phyloP scores from a whole-genome alignment of 2,329 filamentous ascomycete species.

The Penicillium sumatraense region DNA sequence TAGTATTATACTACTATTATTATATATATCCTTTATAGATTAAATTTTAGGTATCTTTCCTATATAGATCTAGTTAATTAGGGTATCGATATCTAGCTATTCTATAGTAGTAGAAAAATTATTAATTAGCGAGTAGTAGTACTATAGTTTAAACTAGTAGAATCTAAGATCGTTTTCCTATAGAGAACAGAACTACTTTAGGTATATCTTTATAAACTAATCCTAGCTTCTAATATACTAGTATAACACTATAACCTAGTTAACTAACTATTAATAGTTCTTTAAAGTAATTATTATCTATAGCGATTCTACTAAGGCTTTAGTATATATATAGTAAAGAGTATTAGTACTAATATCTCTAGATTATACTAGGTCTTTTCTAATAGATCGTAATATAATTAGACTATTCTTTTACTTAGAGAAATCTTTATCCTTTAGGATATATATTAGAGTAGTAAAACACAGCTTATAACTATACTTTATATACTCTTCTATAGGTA shows the following conservation, averaged over 20 bases:
- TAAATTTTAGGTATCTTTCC: not conserved
- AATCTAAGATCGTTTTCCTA: not conserved
- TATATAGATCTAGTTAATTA: not conserved
- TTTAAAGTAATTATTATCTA: not conserved
- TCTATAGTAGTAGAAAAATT: not conserved
- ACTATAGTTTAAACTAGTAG: not conserved
- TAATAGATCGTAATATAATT: not conserved
- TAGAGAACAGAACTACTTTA: not conserved
- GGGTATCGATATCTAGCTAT: not conserved
- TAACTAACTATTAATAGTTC: not conserved
- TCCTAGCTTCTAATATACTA: not conserved
- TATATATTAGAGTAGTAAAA: not conserved
- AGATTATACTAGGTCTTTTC: not conserved
- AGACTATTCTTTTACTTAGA: not conserved
- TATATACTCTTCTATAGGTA: not conserved
- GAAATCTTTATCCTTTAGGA: not conserved
- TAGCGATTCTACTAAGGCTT: not conserved
- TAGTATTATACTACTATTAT: not conserved
- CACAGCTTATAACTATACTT: not conserved
- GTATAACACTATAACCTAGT: not conserved
- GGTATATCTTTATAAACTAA: not conserved
- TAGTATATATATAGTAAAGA: not conserved
- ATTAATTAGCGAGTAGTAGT: not conserved
- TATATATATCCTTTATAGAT: too few species aligned
- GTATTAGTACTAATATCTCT: not conserved